phyloP scores from a whole-genome alignment of 495 filamentous ascomycete species.

The Podospora conica region DNA sequence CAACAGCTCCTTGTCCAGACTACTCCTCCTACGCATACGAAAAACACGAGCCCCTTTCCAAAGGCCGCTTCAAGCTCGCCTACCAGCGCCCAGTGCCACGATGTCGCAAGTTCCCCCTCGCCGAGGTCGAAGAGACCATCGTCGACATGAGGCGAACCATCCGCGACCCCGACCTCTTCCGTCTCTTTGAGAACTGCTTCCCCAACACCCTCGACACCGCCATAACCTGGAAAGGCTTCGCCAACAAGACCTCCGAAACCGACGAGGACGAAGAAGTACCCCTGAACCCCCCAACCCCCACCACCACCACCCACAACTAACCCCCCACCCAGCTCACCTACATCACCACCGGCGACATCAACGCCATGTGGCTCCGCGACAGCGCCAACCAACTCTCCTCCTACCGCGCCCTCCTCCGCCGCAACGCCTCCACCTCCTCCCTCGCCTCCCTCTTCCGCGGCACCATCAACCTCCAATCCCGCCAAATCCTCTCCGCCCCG shows the following conservation, averaged over 20 bases:
- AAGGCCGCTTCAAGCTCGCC: conserved; percentile 44
- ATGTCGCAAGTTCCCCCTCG: conserved; percentile 57
- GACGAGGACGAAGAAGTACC: conserved; percentile 18
- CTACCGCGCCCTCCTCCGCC: conserved; percentile 50
- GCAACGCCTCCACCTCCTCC: conserved; percentile 38
- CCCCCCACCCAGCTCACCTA: conserved; percentile 36
- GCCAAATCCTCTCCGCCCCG: conserved; percentile 51
- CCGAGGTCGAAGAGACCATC: conserved; percentile 49
- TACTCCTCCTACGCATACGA: conserved; percentile 44
- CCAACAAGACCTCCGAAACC: conserved; percentile 32
- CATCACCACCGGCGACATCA: conserved; percentile 58
- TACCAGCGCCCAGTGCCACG: conserved; percentile 49
- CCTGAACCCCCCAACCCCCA: neutral
- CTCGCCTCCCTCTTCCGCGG: conserved; percentile 57
- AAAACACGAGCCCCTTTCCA: conserved; percentile 41
- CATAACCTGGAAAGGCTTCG: conserved; percentile 55
- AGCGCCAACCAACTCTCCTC: conserved; percentile 61
- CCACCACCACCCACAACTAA: neutral
- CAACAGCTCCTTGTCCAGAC: conserved; percentile 40
- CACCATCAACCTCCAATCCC: conserved; percentile 57
- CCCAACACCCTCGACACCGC: conserved; percentile 66
- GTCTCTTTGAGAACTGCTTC: conserved; percentile 59
- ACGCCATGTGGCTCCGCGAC: conserved; percentile 67
- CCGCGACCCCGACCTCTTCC: conserved; percentile 57
- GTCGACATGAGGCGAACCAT: conserved; percentile 43